Conservation (phyloP, 495 filamentous ascomycete genomes). For the Neurospora sp. region DNA sequence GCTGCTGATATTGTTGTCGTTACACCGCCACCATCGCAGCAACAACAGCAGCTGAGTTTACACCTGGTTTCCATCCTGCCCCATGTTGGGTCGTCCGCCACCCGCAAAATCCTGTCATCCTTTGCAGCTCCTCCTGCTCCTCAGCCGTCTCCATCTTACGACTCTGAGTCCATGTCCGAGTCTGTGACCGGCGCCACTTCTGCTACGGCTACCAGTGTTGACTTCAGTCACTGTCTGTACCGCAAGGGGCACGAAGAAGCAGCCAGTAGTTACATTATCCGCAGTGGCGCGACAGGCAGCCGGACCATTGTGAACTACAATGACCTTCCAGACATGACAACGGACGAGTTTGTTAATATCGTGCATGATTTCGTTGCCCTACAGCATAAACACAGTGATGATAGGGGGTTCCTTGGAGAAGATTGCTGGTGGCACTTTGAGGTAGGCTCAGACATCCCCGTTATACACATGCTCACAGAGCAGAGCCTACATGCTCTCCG, state of each 20-base stretch:
- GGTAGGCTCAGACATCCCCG: slow-evolving; percentile 28
- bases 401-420: slow-evolving; percentile 11
- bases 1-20: neutral
- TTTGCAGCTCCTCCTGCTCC: slow-evolving; percentile 19
- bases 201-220: slow-evolving; percentile 13
- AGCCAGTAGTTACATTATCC: slow-evolving; percentile 63
- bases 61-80: slow-evolving; percentile 36
- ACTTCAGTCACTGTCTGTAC: slow-evolving; percentile 48
- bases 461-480: neutral
- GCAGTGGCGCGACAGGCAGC: slow-evolving; percentile 46
- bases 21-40: neutral
- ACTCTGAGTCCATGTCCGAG: slow-evolving; percentile 6
- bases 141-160: neutral
- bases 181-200: slow-evolving; percentile 1
- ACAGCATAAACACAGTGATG: neutral
- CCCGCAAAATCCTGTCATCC: slow-evolving; percentile 25
- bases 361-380: slow-evolving; percentile 1
- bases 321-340: slow-evolving; percentile 53
- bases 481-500: neutral
- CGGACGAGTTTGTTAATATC: slow-evolving; percentile 39
- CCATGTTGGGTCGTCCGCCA: slow-evolving; percentile 21
- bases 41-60: slow-evolving; percentile 10
- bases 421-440: slow-evolving; percentile 68
- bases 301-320: slow-evolving; percentile 65
- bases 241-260: slow-evolving; percentile 44